These are phyloP conservation scores for Rosa lucieae DNA, from an alignment of 306 rosid species.

Conservation along the genomic window DNA sequence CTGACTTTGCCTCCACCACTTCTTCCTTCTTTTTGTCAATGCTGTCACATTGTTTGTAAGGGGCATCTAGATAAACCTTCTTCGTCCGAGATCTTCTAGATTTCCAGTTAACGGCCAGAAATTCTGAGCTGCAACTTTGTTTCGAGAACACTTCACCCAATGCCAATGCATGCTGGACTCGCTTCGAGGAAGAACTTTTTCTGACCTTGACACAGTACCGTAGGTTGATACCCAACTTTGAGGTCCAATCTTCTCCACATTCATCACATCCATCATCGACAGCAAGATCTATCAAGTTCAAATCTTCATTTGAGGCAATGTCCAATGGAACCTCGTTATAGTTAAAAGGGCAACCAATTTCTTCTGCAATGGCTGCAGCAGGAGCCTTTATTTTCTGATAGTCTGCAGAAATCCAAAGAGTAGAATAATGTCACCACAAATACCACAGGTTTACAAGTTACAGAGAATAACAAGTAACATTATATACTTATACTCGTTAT, in stretches of 20 bases:
- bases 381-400: constrained; percentile 89
- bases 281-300: constrained; percentile 85
- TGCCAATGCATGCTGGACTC: constrained; percentile 59
- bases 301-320: constrained; percentile 71
- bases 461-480: not conserved
- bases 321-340: constrained; percentile 75
- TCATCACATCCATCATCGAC: constrained; percentile 63
- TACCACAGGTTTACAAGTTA: constrained; percentile 3
- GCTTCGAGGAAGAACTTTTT: constrained; percentile 64
- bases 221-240: constrained; percentile 80
- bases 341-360: constrained; percentile 62
- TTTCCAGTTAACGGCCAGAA: constrained; percentile 58
- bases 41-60: constrained; percentile 37
- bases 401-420: constrained; percentile 54
- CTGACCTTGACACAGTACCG: constrained; percentile 69
- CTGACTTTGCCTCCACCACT: constrained; percentile 30
- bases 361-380: constrained; percentile 82
- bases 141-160: constrained; percentile 59
- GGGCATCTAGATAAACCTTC: constrained; percentile 37
- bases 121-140: constrained; percentile 37
- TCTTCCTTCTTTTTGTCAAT: constrained; percentile 48
- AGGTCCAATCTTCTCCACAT: constrained; percentile 88
- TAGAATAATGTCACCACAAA: constrained; percentile 12
- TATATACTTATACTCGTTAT: not conserved
- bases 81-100: constrained; percentile 74